phyloP scores from a whole-genome alignment of 2,329 filamentous ascomycete genomes.

The Gnomoniopsis smithogilvyi region DNA sequence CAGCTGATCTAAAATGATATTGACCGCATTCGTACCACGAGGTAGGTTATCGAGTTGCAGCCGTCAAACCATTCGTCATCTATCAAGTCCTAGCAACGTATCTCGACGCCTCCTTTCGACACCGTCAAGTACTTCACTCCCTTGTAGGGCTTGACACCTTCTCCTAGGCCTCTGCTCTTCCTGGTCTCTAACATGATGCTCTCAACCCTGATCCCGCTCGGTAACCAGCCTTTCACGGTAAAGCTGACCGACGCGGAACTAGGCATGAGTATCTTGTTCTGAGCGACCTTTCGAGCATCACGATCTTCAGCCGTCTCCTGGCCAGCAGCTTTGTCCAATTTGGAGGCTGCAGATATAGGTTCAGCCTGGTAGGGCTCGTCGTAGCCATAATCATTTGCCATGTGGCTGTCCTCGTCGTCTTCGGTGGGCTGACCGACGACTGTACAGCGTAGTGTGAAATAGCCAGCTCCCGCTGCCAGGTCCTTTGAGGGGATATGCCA shows the following conservation, averaged over 20 bases:
- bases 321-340: slow-evolving; percentile 29
- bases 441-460: slow-evolving; percentile 75
- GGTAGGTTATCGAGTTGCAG: background rate
- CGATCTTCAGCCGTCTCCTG: slow-evolving; percentile 36
- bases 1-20: no score
- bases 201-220: slow-evolving; percentile 65
- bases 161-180: slow-evolving; percentile 80
- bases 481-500: slow-evolving; percentile 84
- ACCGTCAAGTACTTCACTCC: slow-evolving; percentile 94
- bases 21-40: no score
- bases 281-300: slow-evolving; percentile 57
- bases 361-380: slow-evolving; percentile 55
- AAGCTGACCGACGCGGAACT: slow-evolving; percentile 73
- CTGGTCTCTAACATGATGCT: slow-evolving; percentile 68
- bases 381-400: slow-evolving; percentile 48
- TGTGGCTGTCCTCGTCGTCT: slow-evolving; percentile 46
- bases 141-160: slow-evolving; percentile 92
- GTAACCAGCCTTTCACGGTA: slow-evolving; percentile 65
- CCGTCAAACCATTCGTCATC: background rate
- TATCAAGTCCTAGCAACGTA: slow-evolving; percentile 46
- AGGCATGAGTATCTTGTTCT: slow-evolving; percentile 77
- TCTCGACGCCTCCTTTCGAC: slow-evolving; percentile 62
- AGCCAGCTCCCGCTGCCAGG: slow-evolving; percentile 61
- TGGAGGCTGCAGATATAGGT: slow-evolving; percentile 31
- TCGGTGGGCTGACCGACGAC: slow-evolving; percentile 63